A percentile compares a stretch with the other conserved stretches of the same genome.
Evolutionary conservation across 192 early-diverging fungal species (phyloP).

Genomic region (Backusella tuberculispora): DNA sequence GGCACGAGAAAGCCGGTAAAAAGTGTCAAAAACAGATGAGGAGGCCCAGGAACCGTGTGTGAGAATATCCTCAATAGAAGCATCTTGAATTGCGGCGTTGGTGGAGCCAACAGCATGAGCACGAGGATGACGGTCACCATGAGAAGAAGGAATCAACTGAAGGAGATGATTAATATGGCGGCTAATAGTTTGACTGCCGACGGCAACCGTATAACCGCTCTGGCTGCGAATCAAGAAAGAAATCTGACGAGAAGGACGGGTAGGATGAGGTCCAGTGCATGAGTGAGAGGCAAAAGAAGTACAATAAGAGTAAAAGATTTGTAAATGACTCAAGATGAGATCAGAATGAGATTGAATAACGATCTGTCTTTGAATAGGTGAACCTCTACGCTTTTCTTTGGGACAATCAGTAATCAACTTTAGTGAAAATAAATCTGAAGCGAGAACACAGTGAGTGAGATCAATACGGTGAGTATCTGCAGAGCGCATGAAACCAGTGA

Average conservation of each 20-base stretch:
- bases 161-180: not conserved
- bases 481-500: conserved; percentile 19
- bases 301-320: not conserved
- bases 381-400: conserved; percentile 13
- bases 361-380: not conserved
- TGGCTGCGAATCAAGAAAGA: not conserved
- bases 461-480: not conserved
- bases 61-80: conserved; percentile 10
- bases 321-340: not conserved
- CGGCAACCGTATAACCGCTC: not conserved
- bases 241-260: not conserved
- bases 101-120: conserved; percentile 16
- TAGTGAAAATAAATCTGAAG: not conserved
- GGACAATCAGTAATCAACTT: not conserved
- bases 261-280: not conserved
- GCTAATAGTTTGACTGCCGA: not conserved
- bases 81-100: not conserved
- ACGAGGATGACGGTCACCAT: not conserved
- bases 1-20: conserved; percentile 1
- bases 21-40: conserved; percentile 12
- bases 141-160: not conserved
- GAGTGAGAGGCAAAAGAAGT: not conserved
- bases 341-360: not conserved
- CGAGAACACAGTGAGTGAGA: not conserved
- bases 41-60: conserved; percentile 19